Percentiles rank a stretch among this genome's conserved stretches.
Evolutionary conservation across 768 basidiomycete species (phyloP).

Genomic region (Trametes punicea): DNA sequence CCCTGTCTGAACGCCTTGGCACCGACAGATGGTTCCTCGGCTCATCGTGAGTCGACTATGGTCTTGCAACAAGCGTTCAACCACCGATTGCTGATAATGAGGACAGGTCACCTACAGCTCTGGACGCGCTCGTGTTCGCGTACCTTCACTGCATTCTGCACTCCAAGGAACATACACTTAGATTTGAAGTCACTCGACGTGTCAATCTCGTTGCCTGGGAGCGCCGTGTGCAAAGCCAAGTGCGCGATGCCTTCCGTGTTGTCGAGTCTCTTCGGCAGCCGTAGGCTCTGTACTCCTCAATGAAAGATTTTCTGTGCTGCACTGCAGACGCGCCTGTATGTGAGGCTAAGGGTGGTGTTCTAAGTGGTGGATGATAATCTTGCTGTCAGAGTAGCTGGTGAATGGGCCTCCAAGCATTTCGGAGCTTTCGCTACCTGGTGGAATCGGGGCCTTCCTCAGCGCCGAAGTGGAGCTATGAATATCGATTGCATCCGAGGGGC

Average conservation of each 20-base stretch:
- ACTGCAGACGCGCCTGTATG: no score
- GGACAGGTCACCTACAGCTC: slow-evolving; percentile 65
- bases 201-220: slow-evolving; percentile 85
- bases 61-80: not conserved
- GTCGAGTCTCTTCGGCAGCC: not conserved
- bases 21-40: slow-evolving; percentile 80
- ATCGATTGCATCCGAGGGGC: no score
- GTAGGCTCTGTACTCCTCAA: not conserved
- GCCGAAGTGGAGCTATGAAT: no score
- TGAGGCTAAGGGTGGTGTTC: no score
- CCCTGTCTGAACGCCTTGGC: slow-evolving; percentile 72
- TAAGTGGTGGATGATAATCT: no score
- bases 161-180: slow-evolving; percentile 37
- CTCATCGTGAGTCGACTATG: slow-evolving; percentile 49
- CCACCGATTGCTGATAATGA: not conserved
- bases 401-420: no score
- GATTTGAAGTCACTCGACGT: slow-evolving; percentile 64
- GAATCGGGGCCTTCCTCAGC: no score
- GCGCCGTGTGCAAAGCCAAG: slow-evolving; percentile 55
- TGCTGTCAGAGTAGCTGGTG: not conserved
- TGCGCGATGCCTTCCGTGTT: slow-evolving; percentile 51
- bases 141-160: slow-evolving; percentile 70
- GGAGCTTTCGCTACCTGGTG: no score
- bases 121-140: slow-evolving; percentile 81
- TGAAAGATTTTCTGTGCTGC: not conserved